Evolutionary conservation across 352 stramenopile genomes (phyloP).

Genomic region (Pythium biforme): DNA sequence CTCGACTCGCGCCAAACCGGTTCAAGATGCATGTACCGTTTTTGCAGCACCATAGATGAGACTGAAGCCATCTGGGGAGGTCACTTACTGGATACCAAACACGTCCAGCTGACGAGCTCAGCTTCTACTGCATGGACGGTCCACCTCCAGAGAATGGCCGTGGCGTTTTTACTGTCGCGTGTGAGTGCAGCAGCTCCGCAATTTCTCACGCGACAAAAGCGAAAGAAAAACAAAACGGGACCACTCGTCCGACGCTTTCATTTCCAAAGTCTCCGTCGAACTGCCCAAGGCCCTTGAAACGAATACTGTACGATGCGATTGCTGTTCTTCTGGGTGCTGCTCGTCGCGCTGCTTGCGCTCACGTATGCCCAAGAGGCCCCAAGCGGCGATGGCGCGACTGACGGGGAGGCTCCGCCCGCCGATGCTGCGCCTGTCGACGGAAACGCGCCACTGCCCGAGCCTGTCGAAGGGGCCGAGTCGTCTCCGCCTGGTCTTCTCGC

Average conservation of each 20-base stretch:
- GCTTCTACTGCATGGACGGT: conserved; percentile 8
- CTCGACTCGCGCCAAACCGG: not conserved
- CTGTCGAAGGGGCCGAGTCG: not conserved
- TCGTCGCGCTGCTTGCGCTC: conserved; percentile 17
- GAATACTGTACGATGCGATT: conserved; percentile 9
- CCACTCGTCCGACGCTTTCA: not conserved
- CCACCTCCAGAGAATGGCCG: not conserved
- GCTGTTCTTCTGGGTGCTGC: conserved; percentile 14
- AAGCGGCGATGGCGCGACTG: not conserved
- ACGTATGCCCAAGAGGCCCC: conserved; percentile 6
- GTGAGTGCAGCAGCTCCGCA: not conserved
- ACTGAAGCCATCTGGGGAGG: conserved; percentile 10
- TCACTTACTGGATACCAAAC: not conserved
- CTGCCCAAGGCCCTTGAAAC: not conserved
- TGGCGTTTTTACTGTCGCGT: not conserved
- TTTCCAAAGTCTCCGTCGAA: not conserved
- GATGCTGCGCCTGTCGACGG: not conserved
- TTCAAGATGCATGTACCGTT: not conserved
- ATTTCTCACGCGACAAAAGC: too few species aligned
- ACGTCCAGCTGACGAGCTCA: not conserved
- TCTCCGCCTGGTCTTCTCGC: not conserved
- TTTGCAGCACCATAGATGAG: not conserved
- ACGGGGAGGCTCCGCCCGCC: not conserved
- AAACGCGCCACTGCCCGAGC: not conserved
- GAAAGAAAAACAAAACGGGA: not conserved